A percentile compares a stretch with the other conserved stretches of the same genome.
These are phyloP conservation scores for Candida patagonica DNA, from an alignment of 805 yeast species.

Conservation along the genomic window DNA sequence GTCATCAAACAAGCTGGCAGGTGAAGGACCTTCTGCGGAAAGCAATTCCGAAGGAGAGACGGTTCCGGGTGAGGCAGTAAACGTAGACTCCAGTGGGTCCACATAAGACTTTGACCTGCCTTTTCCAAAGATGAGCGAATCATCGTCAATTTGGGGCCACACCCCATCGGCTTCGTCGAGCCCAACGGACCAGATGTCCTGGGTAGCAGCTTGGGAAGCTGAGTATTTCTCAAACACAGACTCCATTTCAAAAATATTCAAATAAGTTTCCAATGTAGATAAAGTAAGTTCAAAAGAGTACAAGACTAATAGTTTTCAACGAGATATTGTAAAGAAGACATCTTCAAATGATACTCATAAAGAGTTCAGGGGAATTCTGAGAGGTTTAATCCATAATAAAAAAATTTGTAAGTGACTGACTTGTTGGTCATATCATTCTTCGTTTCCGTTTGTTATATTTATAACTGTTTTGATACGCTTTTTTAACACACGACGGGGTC, in stretches of 20 bases:
- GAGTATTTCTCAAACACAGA: constrained; percentile 27
- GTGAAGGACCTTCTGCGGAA: constrained; percentile 7
- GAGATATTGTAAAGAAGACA: constrained; percentile 6
- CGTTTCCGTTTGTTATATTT: constrained; percentile 1
- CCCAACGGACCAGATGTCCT: constrained; percentile 20
- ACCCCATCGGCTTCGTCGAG: constrained; percentile 2
- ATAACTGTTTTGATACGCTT: background rate
- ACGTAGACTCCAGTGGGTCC: constrained; percentile 9
- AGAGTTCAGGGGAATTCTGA: too few relatives aligned
- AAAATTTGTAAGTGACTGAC: background rate
- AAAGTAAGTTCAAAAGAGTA: constrained; percentile 2
- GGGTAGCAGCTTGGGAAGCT: constrained; percentile 22
- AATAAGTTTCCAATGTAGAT: background rate
- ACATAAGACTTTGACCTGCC: constrained; percentile 5
- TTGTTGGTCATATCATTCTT: background rate
- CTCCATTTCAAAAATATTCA: constrained; percentile 19
- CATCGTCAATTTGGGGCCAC: background rate
- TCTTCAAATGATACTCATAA: constrained; percentile 4
- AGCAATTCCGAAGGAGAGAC: constrained; percentile 18
- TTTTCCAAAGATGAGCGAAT: constrained; percentile 4
- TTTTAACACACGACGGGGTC: constrained; percentile 1
- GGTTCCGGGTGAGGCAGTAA: constrained; percentile 11
- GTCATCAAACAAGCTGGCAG: constrained; percentile 12
- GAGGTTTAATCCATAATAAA: background rate
- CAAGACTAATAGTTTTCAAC: background rate